These are phyloP conservation scores for Quercus dentata DNA, from an alignment of 306 rosid genomes.

Conservation along the genomic window DNA sequence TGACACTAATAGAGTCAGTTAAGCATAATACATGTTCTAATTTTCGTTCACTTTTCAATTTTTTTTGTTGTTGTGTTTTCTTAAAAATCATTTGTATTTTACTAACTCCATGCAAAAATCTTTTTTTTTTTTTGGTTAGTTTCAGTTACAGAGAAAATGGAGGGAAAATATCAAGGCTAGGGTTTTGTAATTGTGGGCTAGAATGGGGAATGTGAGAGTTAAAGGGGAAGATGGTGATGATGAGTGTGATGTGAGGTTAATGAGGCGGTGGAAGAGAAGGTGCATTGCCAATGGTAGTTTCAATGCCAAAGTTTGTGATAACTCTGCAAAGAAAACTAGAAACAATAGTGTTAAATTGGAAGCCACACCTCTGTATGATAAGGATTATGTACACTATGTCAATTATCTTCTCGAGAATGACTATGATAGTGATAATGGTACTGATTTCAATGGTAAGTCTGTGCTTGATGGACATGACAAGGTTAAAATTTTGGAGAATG, in stretches of 20 bases:
- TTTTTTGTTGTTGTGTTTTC: neutral
- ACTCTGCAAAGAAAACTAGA: neutral
- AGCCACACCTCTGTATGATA: neutral
- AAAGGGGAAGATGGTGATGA: neutral
- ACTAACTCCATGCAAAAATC: too few relatives aligned
- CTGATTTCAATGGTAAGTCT: neutral
- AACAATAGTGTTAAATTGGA: neutral
- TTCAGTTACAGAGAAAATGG: neutral
- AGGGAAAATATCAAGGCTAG: neutral
- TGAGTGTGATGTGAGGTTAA: slow-evolving; percentile 18
- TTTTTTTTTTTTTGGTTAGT: neutral
- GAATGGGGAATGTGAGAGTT: slow-evolving; percentile 20
- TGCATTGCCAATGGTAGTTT: neutral
- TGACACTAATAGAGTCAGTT: neutral
- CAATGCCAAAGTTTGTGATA: neutral
- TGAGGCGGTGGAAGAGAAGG: slow-evolving; percentile 48
- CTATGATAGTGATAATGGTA: slow-evolving; percentile 1
- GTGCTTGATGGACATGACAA: neutral
- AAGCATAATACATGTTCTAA: too few relatives aligned
- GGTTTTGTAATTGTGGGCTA: neutral
- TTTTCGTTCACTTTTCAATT: neutral
- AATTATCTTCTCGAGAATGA: neutral
- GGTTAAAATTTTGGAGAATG: neutral
- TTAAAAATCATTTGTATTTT: neutral
- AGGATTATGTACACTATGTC: neutral